Evolutionary conservation across 768 basidiomycete genomes (phyloP).

Genomic region (Mycena latifolia): DNA sequence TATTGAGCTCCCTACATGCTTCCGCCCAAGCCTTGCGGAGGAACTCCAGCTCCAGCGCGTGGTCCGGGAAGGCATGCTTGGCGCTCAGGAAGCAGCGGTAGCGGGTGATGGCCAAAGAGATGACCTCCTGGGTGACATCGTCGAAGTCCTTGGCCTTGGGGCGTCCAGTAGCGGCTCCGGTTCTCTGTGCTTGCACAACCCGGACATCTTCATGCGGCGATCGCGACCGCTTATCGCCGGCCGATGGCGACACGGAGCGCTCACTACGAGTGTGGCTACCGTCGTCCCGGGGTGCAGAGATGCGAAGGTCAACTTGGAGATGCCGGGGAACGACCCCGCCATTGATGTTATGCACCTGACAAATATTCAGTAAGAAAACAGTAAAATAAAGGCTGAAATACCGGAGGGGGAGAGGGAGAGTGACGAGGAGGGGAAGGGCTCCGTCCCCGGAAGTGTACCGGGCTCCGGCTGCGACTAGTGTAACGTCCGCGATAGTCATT

Average conservation of each 20-base stretch:
- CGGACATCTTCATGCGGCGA: conserved; percentile 6
- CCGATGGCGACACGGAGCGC: neutral
- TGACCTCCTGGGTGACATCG: conserved; percentile 9
- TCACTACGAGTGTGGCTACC: neutral
- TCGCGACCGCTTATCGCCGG: too few relatives aligned
- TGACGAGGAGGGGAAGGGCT: neutral
- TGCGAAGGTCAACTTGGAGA: too few relatives aligned
- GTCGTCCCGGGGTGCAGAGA: neutral
- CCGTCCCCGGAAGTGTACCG: conserved; percentile 7
- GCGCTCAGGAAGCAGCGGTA: conserved; percentile 8
- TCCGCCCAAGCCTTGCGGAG: neutral
- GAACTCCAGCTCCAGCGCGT: neutral
- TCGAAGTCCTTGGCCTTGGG: conserved; percentile 30
- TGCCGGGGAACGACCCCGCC: conserved; percentile 1
- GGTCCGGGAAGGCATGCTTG: conserved; percentile 7
- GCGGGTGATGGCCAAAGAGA: neutral
- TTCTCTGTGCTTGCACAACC: neutral
- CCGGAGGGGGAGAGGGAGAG: too few relatives aligned
- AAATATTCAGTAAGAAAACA: neutral
- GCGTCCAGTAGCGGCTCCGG: neutral
- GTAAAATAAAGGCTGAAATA: too few relatives aligned
- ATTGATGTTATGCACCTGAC: conserved; percentile 13
- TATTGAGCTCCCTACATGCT: neutral
- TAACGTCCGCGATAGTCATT: neutral
- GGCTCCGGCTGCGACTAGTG: conserved; percentile 4